Evolutionary conservation across 148 eudicot species (phyloP).

Genomic region (Camellia sinensis): DNA sequence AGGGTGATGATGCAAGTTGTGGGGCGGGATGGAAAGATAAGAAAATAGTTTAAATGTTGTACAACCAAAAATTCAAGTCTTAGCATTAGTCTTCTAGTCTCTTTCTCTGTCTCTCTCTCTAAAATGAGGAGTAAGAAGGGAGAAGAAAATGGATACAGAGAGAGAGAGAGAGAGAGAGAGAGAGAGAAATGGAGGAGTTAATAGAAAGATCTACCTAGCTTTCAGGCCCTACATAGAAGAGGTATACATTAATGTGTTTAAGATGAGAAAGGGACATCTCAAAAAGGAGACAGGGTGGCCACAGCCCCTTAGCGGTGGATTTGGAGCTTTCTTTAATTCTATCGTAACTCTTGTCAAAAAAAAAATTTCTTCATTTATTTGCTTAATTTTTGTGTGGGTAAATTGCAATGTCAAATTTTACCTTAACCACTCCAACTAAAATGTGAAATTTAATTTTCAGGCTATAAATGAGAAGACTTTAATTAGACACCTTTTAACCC

Average conservation of each 20-base stretch:
- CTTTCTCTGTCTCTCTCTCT: constrained; percentile 17
- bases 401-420: neutral
- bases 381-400: neutral
- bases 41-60: constrained; percentile 1
- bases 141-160: neutral
- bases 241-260: constrained; percentile 12
- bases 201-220: constrained; percentile 60
- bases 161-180: constrained; percentile 3
- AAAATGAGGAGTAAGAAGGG: neutral
- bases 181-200: constrained; percentile 12
- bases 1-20: neutral
- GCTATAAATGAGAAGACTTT: too few species aligned
- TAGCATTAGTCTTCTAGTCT: neutral
- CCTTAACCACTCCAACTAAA: neutral
- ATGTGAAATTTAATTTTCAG: neutral
- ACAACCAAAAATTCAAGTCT: neutral
- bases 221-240: constrained; percentile 20
- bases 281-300: constrained; percentile 20
- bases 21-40: constrained; percentile 5
- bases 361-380: too few species aligned
- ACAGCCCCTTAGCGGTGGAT: constrained; percentile 27
- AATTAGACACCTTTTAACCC: too few species aligned
- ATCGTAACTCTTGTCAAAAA: constrained; percentile 10
- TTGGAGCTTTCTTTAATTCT: constrained; percentile 22
- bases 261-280: constrained; percentile 25